phyloP scores from a whole-genome alignment of 352 stramenopile species.

The Phytophthora pseudosyringae region DNA sequence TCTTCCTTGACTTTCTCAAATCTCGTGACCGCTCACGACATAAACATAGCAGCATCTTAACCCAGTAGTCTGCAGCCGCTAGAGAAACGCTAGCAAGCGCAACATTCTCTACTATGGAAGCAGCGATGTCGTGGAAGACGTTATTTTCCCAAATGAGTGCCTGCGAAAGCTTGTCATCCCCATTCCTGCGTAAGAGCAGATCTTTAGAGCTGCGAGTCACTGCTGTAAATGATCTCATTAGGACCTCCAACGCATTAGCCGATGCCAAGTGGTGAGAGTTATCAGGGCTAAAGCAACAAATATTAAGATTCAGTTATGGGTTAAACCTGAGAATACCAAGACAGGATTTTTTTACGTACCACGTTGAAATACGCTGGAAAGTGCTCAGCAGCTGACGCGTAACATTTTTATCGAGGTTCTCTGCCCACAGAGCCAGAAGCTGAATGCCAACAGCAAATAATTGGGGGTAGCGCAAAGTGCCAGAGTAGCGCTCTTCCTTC shows the following conservation, averaged over 20 bases:
- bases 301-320: constrained; percentile 8
- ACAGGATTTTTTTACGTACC: constrained; percentile 28
- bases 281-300: constrained; percentile 27
- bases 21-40: constrained; percentile 18
- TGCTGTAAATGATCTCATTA: constrained; percentile 42
- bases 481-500: background rate
- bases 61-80: constrained; percentile 30
- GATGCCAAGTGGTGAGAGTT: constrained; percentile 36
- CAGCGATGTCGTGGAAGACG: constrained; percentile 20
- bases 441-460: constrained; percentile 40
- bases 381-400: constrained; percentile 19
- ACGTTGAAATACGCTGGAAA: constrained; percentile 22
- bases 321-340: background rate
- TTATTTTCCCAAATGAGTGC: constrained; percentile 41
- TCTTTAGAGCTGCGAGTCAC: background rate
- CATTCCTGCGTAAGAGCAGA: background rate
- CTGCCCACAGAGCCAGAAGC: constrained; percentile 32
- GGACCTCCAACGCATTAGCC: constrained; percentile 22
- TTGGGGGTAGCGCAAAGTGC: constrained; percentile 24
- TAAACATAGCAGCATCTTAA: constrained; percentile 34
- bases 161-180: constrained; percentile 14
- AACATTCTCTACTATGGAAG: constrained; percentile 33
- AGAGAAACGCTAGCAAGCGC: constrained; percentile 28
- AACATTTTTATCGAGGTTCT: constrained; percentile 11
- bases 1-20: constrained; percentile 6